A percentile compares a stretch with the other conserved stretches of the same genome.
These are phyloP conservation scores for Passiflora organensis DNA, from an alignment of 345 rosid genomes.

Conservation along the genomic window DNA sequence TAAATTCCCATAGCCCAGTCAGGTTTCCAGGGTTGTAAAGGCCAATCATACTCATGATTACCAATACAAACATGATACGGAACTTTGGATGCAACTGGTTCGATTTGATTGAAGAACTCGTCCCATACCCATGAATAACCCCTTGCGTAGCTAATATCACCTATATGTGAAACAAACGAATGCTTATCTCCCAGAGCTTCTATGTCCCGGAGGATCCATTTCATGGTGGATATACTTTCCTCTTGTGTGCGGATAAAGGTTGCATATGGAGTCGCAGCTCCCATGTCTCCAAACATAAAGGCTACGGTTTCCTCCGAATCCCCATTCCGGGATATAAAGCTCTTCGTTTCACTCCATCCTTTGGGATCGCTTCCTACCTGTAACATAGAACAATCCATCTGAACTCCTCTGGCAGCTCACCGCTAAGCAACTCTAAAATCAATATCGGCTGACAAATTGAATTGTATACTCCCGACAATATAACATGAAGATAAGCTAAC, in stretches of 20 bases:
- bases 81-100: conserved; percentile 73
- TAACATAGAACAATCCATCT: not conserved
- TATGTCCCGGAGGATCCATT: conserved; percentile 80
- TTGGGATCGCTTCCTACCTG: conserved; percentile 79
- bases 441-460: no score
- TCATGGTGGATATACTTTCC: conserved; percentile 71
- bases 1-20: conserved; percentile 56
- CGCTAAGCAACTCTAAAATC: not conserved
- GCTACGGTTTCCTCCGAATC: conserved; percentile 54
- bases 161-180: conserved; percentile 70
- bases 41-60: conserved; percentile 94
- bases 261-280: conserved; percentile 63
- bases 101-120: conserved; percentile 64
- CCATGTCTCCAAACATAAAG: conserved; percentile 91
- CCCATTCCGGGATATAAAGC: conserved; percentile 59
- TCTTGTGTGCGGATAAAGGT: conserved; percentile 72
- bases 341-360: conserved; percentile 68
- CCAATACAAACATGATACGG: conserved; percentile 94
- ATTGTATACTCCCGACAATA: no score
- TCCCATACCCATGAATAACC: conserved; percentile 95
- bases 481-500: not conserved
- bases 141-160: conserved; percentile 89
- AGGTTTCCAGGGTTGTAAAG: conserved; percentile 86
- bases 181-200: conserved; percentile 64
- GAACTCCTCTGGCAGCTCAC: no score